Evolutionary conservation across 768 basidiomycete species (phyloP).

Genomic region (Psilocybe cyanescens): DNA sequence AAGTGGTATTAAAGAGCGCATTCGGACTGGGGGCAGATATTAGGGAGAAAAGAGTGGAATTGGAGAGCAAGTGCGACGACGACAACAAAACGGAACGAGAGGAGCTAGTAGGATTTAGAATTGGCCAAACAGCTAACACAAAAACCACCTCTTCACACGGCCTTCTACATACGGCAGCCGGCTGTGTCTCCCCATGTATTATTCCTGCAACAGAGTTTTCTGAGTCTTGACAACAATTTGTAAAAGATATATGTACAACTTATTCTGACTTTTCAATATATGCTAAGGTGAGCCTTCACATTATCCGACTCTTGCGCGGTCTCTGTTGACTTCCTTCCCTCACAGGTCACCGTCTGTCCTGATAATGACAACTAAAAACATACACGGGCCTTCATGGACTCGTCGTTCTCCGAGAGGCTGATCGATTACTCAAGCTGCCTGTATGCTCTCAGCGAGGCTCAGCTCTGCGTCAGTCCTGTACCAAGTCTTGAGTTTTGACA

Average conservation of each 20-base stretch:
- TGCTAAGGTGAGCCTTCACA: too few relatives aligned
- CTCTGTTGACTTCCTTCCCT: too few relatives aligned
- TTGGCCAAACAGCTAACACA: constrained; percentile 3
- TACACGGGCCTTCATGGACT: not conserved
- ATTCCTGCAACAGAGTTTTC: too few relatives aligned
- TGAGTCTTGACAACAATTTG: too few relatives aligned
- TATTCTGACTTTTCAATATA: too few relatives aligned
- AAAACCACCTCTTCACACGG: not conserved
- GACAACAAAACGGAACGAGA: constrained; percentile 4
- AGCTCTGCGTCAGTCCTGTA: not conserved
- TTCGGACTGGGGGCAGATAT: constrained; percentile 28
- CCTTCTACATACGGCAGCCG: not conserved
- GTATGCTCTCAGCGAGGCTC: not conserved
- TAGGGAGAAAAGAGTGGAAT: constrained; percentile 20
- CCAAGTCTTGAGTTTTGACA: not conserved
- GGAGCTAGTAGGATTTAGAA: not conserved
- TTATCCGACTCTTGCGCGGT: too few relatives aligned
- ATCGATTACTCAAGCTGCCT: not conserved
- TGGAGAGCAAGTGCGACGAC: constrained; percentile 16
- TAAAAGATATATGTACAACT: too few relatives aligned
- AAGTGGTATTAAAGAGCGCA: constrained; percentile 47
- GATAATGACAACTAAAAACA: too few relatives aligned
- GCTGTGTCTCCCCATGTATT: too few relatives aligned
- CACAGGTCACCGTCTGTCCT: too few relatives aligned
- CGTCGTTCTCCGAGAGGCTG: not conserved